Conservation (phyloP, 75 land plant genomes). For the Pseudotsuga menziesii region DNA sequence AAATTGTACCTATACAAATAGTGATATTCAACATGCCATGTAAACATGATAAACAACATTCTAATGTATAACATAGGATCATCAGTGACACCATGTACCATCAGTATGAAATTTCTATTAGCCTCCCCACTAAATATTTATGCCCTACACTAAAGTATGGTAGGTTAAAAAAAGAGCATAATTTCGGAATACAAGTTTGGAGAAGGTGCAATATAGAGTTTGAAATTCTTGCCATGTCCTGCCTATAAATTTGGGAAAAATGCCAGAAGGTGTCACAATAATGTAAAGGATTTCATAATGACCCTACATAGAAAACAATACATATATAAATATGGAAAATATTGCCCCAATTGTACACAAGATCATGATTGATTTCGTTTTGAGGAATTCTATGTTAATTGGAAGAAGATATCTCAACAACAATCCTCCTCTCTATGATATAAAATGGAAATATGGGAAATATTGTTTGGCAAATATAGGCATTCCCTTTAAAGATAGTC, state of each 20-base stretch:
- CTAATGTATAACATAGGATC: constrained; percentile 98
- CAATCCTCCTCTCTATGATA: no score
- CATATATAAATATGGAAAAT: neutral
- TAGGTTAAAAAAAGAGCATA: constrained; percentile 2
- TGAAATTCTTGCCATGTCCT: constrained; percentile 64
- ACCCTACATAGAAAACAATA: neutral
- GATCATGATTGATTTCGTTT: no score
- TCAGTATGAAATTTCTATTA: neutral
- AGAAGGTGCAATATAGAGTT: constrained; percentile 70
- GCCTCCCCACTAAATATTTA: neutral
- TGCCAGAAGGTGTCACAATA: neutral
- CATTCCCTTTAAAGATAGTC: no score
- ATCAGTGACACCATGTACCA: constrained; percentile 85
- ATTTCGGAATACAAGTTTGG: constrained; percentile 60
- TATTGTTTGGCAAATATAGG: no score
- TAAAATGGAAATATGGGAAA: no score
- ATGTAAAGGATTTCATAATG: neutral
- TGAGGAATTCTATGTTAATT: no score
- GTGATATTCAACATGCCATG: constrained; percentile 98
- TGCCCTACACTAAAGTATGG: neutral
- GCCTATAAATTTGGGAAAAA: constrained; percentile 9
- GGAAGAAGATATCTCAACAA: no score
- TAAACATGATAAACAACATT: constrained; percentile 93
- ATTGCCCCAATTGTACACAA: neutral
- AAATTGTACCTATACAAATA: constrained; percentile 70